These are phyloP conservation scores for Fusarium acutatum DNA, from an alignment of 2,329 filamentous ascomycete genomes.

Conservation along the genomic window DNA sequence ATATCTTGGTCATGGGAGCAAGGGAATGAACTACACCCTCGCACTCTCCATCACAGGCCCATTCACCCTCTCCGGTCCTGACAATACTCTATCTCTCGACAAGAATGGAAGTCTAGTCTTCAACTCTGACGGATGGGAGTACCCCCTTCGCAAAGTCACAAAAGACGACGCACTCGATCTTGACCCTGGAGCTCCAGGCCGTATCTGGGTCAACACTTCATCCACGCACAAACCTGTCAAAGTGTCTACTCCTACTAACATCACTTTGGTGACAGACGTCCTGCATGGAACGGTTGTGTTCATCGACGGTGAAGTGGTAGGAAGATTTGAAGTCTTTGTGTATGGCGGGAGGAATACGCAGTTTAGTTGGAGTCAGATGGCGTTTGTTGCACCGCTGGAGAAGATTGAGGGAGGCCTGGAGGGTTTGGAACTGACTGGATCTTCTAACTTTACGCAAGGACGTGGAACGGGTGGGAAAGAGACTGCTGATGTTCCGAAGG, in stretches of 20 bases:
- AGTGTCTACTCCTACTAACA: neutral
- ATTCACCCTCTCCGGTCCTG: neutral
- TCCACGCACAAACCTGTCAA: constrained; percentile 10
- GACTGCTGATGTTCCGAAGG: neutral
- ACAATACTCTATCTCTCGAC: neutral
- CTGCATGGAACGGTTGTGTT: neutral
- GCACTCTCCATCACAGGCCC: neutral
- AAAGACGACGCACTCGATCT: neutral
- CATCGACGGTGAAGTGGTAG: neutral
- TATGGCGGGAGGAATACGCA: constrained; percentile 14
- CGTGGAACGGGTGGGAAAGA: neutral
- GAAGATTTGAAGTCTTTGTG: constrained; percentile 17
- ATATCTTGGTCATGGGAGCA: neutral
- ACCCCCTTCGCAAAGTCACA: constrained; percentile 9
- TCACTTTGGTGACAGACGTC: neutral
- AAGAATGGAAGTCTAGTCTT: neutral
- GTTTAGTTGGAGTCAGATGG: constrained; percentile 26
- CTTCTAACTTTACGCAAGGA: neutral
- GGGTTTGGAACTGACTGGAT: neutral
- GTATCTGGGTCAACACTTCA: constrained; percentile 9
- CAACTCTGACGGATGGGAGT: constrained; percentile 1
- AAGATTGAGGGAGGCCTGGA: neutral
- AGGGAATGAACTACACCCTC: constrained; percentile 16
- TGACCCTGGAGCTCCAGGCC: constrained; percentile 7
- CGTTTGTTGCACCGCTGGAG: constrained; percentile 9